Base-by-base conservation (phyloP, 306 rosid genomes). In the Ceratonia siliqua region DNA sequence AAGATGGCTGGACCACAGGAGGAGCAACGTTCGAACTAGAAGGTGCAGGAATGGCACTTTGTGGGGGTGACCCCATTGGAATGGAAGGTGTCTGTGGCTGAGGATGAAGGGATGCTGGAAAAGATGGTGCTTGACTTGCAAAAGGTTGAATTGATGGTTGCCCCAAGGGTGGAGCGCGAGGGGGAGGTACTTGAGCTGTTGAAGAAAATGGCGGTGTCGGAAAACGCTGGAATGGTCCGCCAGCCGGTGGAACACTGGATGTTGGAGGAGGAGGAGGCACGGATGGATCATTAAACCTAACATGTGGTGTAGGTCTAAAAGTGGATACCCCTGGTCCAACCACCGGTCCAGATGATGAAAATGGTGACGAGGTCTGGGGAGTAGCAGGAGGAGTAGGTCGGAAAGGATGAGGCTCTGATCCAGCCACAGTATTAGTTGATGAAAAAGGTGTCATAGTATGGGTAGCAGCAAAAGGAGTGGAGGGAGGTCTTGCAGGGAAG, bases 281-380 rank as follows among this genome's bases (percentile, higher is more conserved):
- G 6, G 97, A 91, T 11, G 96, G 98, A 77, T 91, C 96, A 77
- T 77, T 85, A 71, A 84, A 89, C 79, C 97, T 84, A 39, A 70
- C 73, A 0, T 85, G 91, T 7, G 85, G 85, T 17, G 79, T 68
- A 74, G 91, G 88, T 78, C 94, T 84, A 83, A 89, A 89, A 58
- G 82, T 71, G 18, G 93, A 75, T 30, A 75, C 55, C 54, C 82
- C 90, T 35, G 92, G 80, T 82, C 90, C 86, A 81, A 77, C 79
- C 9, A 78, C 71, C 49, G 86, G 80, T 17, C 84, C 85, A 35
- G 83, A 48, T 2, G 89, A 78, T 9, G 90, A 83, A 82, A 83
- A 78, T n/a, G 91, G 85, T 8, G 66, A 27, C 5, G 86, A 24
- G 15, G 82, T 30, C 65, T 80, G 96, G 9, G 89, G 84, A 61